phyloP scores from a whole-genome alignment of 75 land plant species.

The Cunninghamia lanceolata region DNA sequence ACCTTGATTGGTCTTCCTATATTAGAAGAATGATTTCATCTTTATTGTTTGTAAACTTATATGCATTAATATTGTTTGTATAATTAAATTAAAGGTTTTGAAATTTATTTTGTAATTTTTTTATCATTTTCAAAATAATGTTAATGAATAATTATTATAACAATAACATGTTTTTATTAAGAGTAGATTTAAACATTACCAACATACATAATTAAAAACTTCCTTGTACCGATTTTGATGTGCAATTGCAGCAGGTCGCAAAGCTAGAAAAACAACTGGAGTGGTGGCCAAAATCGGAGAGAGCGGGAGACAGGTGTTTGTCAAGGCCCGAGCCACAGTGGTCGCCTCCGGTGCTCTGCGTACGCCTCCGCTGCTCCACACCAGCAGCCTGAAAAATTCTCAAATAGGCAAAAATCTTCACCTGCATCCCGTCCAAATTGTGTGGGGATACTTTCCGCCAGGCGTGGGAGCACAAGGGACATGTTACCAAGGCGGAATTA shows the following conservation, averaged over 20 bases:
- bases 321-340: constrained; percentile 27
- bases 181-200: too few relatives aligned
- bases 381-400: constrained; percentile 30
- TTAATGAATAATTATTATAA: too few relatives aligned
- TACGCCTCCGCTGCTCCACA: constrained; percentile 30
- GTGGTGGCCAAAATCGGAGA: constrained; percentile 20
- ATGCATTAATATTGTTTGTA: too few relatives aligned
- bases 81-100: too few relatives aligned
- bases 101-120: too few relatives aligned
- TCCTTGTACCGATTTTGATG: too few relatives aligned
- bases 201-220: too few relatives aligned
- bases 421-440: constrained; percentile 25
- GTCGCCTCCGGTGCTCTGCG: constrained; percentile 29
- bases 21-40: too few relatives aligned
- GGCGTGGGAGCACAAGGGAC: constrained; percentile 13
- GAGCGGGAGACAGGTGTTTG: constrained; percentile 4
- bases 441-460: constrained; percentile 44
- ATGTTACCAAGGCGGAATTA: constrained; percentile 33
- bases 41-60: too few relatives aligned
- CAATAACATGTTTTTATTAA: too few relatives aligned
- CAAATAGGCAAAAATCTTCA: constrained; percentile 39
- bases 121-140: too few relatives aligned
- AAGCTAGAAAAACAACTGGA: not conserved
- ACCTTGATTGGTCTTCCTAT: too few relatives aligned
- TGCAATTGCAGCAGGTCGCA: not conserved